phyloP scores from a whole-genome alignment of 1,284 basidiomycete genomes.

The Ceratorhiza oryzae-sativae region DNA sequence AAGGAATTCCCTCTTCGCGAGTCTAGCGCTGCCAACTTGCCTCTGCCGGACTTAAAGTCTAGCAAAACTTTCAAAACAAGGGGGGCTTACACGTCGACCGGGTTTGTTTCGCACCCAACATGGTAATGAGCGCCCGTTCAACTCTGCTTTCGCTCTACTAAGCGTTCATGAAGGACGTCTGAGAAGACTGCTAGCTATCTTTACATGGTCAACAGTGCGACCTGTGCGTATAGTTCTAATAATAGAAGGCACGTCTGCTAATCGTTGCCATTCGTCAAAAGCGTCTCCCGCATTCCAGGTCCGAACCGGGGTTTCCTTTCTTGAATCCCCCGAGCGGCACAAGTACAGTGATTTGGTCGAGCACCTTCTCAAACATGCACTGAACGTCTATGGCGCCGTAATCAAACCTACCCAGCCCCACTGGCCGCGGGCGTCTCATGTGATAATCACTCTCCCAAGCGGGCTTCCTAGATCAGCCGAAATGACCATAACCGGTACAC shows the following conservation, averaged over 20 bases:
- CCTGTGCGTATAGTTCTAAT: not conserved
- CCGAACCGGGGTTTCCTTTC: not conserved
- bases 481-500: not conserved
- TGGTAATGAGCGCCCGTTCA: not conserved
- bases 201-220: not conserved
- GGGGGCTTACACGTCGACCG: not conserved
- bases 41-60: conserved; percentile 3
- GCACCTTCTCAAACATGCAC: conserved; percentile 21
- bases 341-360: conserved; percentile 13
- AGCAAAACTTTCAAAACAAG: conserved; percentile 7
- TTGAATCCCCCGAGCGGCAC: conserved; percentile 5
- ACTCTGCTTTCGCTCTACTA: not conserved
- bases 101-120: conserved; percentile 7
- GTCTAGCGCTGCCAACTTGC: not conserved
- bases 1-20: conserved; percentile 20
- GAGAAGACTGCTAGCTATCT: conserved; percentile 1
- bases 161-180: not conserved
- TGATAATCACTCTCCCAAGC: conserved; percentile 12
- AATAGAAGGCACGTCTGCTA: not conserved
- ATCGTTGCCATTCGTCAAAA: not conserved
- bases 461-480: conserved; percentile 14
- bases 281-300: conserved; percentile 16
- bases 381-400: conserved; percentile 2
- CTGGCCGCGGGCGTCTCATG: conserved; percentile 1
- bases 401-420: conserved; percentile 2